Conservation (phyloP, 129 eudicot genomes). For the Flaveria brownii region DNA sequence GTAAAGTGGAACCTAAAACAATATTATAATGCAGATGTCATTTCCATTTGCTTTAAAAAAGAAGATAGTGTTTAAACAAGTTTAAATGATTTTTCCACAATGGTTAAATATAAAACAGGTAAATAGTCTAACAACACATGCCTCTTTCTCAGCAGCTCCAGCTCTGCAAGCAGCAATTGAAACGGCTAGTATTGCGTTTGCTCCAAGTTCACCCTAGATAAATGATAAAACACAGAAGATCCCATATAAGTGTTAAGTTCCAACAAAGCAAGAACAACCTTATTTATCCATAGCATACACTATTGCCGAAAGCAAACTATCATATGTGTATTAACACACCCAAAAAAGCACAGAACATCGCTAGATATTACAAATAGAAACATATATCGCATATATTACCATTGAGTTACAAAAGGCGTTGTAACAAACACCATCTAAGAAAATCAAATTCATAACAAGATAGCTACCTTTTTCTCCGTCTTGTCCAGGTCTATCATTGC, state of each 20-base stretch:
- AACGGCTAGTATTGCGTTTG: conserved; percentile 93
- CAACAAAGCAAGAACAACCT: not conserved
- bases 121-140: conserved; percentile 23
- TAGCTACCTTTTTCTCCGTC: conserved; percentile 81
- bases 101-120: not conserved
- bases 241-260: not conserved
- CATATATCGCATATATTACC: not conserved
- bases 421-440: not conserved
- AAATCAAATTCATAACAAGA: conserved; percentile 3
- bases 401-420: not conserved
- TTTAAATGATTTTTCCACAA: conserved; percentile 1
- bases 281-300: conserved; percentile 1
- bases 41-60: not conserved
- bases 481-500: conserved; percentile 96
- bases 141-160: conserved; percentile 98
- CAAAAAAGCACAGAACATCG: not conserved
- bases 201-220: conserved; percentile 91
- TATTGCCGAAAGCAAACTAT: not conserved
- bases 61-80: not conserved
- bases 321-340: not conserved
- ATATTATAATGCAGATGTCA: not conserved
- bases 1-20: conserved; percentile 76
- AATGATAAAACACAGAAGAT: not conserved
- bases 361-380: not conserved
- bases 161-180: conserved; percentile 97